These are phyloP conservation scores for Coffea eugenioides DNA, from an alignment of 257 asterid species.

Conservation along the genomic window DNA sequence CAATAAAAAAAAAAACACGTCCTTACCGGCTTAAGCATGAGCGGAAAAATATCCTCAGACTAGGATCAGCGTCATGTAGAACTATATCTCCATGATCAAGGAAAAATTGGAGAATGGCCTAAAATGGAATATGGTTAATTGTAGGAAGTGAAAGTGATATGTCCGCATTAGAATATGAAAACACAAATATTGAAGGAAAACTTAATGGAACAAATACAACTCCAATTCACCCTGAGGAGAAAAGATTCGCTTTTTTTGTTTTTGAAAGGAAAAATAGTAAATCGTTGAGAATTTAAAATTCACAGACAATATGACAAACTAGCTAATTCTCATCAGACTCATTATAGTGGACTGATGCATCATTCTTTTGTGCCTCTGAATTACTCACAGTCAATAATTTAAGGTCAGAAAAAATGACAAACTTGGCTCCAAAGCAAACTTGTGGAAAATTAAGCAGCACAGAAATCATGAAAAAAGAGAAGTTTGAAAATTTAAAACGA, in stretches of 20 bases:
- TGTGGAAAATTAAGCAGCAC: no score
- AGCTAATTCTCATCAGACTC: no score
- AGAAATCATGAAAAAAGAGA: no score
- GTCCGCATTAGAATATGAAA: constrained; percentile 3
- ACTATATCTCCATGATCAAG: constrained; percentile 82
- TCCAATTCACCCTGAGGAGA: not conserved
- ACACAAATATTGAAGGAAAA: not conserved
- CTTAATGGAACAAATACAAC: not conserved
- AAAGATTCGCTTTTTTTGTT: not conserved
- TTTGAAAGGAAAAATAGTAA: not conserved
- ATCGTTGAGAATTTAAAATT: no score
- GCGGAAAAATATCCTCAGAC: constrained; percentile 70
- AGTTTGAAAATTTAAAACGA: not conserved
- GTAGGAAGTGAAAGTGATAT: constrained; percentile 14
- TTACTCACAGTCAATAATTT: no score
- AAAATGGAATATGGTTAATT: constrained; percentile 19
- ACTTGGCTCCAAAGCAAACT: not conserved
- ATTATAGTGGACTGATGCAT: no score
- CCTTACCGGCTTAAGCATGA: constrained; percentile 89
- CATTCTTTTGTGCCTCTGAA: not conserved
- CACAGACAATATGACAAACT: no score
- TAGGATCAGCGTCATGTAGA: constrained; percentile 91
- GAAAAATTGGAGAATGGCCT: constrained; percentile 87
- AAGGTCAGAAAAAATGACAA: no score
- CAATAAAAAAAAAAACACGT: constrained; percentile 1